Base-by-base conservation (phyloP, 2,329 filamentous ascomycete genomes). In the Alternaria arborescens region DNA sequence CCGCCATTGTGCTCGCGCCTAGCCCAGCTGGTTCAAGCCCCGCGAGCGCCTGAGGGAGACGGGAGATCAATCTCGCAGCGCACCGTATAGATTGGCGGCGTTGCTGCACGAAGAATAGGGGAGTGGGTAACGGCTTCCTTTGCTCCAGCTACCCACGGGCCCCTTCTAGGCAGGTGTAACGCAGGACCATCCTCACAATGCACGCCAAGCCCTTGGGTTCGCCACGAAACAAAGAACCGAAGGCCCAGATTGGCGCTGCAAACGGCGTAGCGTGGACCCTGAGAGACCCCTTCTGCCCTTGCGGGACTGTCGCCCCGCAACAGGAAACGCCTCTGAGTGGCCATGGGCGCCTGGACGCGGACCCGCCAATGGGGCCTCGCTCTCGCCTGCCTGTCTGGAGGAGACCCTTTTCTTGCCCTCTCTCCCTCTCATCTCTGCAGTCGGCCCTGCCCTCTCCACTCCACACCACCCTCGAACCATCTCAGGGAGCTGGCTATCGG, bases 231-330 rank as follows among this genome's bases (percentile, higher is more conserved):
- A 30, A 32, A 48, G 30, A 11, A 18, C 42, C 43, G 32, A 30
- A 32, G 52, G 30, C 24, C 44, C 20, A 55, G 38, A 22, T 36
- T 52, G 10, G 22, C 11, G 12, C 58, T 40, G 20, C 46, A 57
- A 32, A 11, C 18, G 8, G 46, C 18, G 40, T 52, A 57, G 53
- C 41, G 48, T 60, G 52, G 58, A 60, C 58, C 58, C 58, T 60
- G 41, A 44, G 7, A 22, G 30, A 36, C 30, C 30, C 30, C 28
- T 34, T 48, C 14, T 12, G 16, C 34, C n/a, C 16, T 18, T 28
- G 53, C 52, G 57, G 52, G 44, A 41, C 16, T 20, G 11, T 50
- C 38, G 44, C 32, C 36, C 36, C 51, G 38, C 58, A 28, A 22
- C 38, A 22, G n/a, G 26, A 8, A 36, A 44, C 44, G 54, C 44